Evolutionary conservation across 1,284 basidiomycete species (phyloP), one percentile per base, ranked within the genome.

Genomic region (Cryptococcus sp.): DNA sequence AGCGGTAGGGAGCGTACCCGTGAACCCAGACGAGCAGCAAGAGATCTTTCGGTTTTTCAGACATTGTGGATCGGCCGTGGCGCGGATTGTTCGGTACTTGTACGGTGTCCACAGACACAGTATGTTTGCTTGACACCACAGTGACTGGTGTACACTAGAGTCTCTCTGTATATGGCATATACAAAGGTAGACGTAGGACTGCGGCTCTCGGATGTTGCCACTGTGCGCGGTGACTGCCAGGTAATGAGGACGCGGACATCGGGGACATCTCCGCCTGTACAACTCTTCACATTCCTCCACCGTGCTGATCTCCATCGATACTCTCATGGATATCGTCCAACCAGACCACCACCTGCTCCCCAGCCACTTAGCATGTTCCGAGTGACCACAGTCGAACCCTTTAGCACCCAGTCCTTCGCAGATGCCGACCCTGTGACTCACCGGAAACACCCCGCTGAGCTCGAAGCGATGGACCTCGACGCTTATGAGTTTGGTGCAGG

Each of bases 11-110:
- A 9, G 9, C 46, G 18, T 40, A 76, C 76, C 77, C 77, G 56
- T 79, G 77, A 0, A 79, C 74, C 67, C 75, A 79, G 18, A 78
- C 67, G 8, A 79, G 68, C 9, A 76, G 60, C n/a, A 78, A 59
- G 13, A 76, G 69, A 50, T 77, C 76, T 57, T 68, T 65, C 15
- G 61, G 57, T 8, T 56, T 48, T 47, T 50, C 23, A 7, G 33
- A 48, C 55, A 60, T 60, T 23, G n/a, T 33, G 12, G 44, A 45
- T 33, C 5, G 9, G 28, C 28, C 28, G 4, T 9, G 5, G 28
- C 4, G 28, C 5, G 4, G 28, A 33, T 33, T n/a, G n/a, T n/a
- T n/a, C n/a, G n/a, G n/a, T 28, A 18, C 6, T 36, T 1, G 4
- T 24, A 15, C 28, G 18, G 16, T 16, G 48, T 40, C 28, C 36